Conservation (phyloP, 1,284 basidiomycete genomes). For the Ceratobasidium sp. region DNA sequence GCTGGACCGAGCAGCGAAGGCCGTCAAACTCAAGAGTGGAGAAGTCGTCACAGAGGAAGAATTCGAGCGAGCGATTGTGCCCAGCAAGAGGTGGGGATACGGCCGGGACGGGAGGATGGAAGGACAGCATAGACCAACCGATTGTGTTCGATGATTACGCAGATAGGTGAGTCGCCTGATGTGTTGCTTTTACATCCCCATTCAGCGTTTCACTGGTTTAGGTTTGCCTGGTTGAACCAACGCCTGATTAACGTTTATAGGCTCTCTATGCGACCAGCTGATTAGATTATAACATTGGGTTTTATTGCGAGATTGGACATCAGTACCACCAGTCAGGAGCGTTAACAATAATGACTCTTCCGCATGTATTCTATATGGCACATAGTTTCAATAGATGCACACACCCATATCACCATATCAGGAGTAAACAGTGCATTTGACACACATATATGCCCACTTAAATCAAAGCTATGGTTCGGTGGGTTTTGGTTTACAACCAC, state of each 20-base stretch:
- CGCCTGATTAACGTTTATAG: conserved; percentile 32
- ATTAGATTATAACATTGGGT: no score
- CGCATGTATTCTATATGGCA: no score
- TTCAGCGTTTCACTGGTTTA: conserved; percentile 29
- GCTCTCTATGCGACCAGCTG: conserved; percentile 27
- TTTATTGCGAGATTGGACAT: no score
- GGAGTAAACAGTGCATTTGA: no score
- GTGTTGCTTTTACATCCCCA: conserved; percentile 7
- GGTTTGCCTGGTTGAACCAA: conserved; percentile 21
- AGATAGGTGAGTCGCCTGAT: conserved; percentile 57
- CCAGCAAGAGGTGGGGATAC: conserved; percentile 71
- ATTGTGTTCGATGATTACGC: conserved; percentile 72
- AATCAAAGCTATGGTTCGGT: no score
- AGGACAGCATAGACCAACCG: conserved; percentile 62
- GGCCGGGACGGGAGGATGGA: conserved; percentile 66
- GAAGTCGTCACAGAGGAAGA: conserved; percentile 53
- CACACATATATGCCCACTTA: no score
- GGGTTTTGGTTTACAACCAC: no score
- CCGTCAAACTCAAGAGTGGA: conserved; percentile 38
- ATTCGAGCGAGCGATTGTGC: conserved; percentile 51
- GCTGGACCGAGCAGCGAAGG: conserved; percentile 36
- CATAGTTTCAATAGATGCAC: no score
- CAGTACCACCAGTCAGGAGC: no score
- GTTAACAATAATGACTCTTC: no score
- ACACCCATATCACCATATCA: no score